Conservation (phyloP, 2,329 filamentous ascomycete species). For the Cladosporium cucumerinum region DNA sequence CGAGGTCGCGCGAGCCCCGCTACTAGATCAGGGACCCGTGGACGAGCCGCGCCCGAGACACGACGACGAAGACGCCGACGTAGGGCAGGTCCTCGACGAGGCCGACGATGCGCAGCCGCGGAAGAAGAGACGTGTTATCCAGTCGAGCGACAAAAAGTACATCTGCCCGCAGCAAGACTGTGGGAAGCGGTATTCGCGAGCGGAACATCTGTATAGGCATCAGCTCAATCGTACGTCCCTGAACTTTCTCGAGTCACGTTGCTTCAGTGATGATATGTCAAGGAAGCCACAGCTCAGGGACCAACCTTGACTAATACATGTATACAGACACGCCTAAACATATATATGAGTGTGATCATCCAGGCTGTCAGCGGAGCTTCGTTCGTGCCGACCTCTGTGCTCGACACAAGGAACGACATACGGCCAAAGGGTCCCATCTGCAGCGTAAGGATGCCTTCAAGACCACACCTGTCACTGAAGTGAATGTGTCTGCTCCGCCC, state of each 20-base stretch:
- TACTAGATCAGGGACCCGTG: background rate
- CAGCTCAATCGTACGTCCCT: constrained; percentile 78
- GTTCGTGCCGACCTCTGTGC: constrained; percentile 91
- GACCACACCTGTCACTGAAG: constrained; percentile 37
- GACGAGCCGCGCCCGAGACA: constrained; percentile 7
- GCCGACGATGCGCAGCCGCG: constrained; percentile 25
- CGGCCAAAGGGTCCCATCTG: constrained; percentile 67
- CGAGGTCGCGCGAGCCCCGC: constrained; percentile 1
- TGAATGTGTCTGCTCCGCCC: constrained; percentile 15
- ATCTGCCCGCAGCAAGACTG: constrained; percentile 78
- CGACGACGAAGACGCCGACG: constrained; percentile 20
- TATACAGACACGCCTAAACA: constrained; percentile 79
- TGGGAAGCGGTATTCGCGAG: constrained; percentile 92
- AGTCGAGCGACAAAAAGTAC: constrained; percentile 60
- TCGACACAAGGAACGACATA: constrained; percentile 52
- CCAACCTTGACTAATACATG: constrained; percentile 4
- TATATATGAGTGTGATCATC: constrained; percentile 90
- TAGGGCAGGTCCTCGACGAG: constrained; percentile 25
- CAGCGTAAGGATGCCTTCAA: constrained; percentile 69
- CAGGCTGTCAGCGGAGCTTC: constrained; percentile 84
- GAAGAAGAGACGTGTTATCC: constrained; percentile 34
- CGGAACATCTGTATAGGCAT: constrained; percentile 94
- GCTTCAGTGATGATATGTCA: background rate
- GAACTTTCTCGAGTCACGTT: constrained; percentile 15
- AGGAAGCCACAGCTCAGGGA: background rate